Base-by-base conservation (phyloP, 768 basidiomycete genomes). In the Boletus rubroflammeus region DNA sequence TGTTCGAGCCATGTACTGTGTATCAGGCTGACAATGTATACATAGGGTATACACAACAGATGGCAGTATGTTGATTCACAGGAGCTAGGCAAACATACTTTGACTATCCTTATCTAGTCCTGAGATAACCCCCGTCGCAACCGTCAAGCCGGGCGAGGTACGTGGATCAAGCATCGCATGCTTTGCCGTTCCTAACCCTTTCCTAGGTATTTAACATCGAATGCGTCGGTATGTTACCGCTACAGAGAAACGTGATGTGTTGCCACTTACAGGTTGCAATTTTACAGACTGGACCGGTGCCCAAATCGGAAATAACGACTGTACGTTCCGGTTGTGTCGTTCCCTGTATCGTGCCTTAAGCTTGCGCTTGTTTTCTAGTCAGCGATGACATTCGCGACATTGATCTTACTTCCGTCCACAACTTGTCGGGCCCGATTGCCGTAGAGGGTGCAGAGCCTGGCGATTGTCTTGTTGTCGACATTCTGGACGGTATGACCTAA, bases 371-470 rank as follows among this genome's bases (percentile, higher is more conserved):
- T 31, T 26, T 31, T 51, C 15, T 50, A 86, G 85, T 62, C 57
- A 82, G 81, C 60, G 87, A 90, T 64, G 87, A 90, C 59, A 72
- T 90, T 57, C 79, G 73, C 63, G 75, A 85, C 50, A 76, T 88
- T 43, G 82, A 90, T 61, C 70, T 88, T 31, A 79, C 78, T 9
- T 80, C 80, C 62, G 72, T 86, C 38, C 89, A 90, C 65, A 84
- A 90, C 62, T 76, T 91, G n/a, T 83, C 84, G 6, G 89, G 89
- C 0, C 88, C 88, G 0, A 77, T 91, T 47, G 83, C 81, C 0
- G 80, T 91, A 13, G 85, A 89, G 59, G 86, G 85, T 14, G 83
- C 89, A 1, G 83, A 87, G 58, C 88, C 89, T 0, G 89, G 88
- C 1, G 88, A 91, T 64, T 88, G 85, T 48, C 76, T 91, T 3